Percentiles rank a stretch among this genome's conserved stretches.
Evolutionary conservation across 768 basidiomycete species (phyloP).

Genomic region (Lepiota venenata): DNA sequence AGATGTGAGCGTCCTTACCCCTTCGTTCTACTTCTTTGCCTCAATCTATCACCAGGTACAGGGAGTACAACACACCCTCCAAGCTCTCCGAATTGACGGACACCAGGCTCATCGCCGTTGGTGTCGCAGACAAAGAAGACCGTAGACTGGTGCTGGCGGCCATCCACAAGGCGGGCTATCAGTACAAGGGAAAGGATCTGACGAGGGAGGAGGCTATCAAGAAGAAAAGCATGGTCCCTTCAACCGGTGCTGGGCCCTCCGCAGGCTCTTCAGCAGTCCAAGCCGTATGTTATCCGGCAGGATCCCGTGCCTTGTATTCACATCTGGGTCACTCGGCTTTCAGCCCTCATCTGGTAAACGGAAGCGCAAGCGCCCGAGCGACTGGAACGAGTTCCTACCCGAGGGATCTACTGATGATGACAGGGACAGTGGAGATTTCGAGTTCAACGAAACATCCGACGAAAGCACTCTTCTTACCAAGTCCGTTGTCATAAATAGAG

Average conservation of each 20-base stretch:
- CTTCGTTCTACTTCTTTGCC: not conserved
- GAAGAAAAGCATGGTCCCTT: conserved; percentile 12
- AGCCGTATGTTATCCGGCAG: conserved; percentile 1
- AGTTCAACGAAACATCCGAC: conserved; percentile 71
- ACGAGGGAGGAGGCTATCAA: conserved; percentile 20
- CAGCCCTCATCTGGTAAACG: conserved; percentile 45
- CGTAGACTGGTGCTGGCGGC: conserved; percentile 58
- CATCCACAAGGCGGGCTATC: conserved; percentile 63
- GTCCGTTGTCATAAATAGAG: conserved; percentile 76
- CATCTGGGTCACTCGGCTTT: not conserved
- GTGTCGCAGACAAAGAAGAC: conserved; percentile 62
- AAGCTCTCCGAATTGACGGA: conserved; percentile 59
- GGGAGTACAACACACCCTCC: conserved; percentile 58
- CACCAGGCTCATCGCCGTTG: conserved; percentile 50
- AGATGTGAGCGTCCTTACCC: conserved; percentile 46
- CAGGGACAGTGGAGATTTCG: conserved; percentile 48
- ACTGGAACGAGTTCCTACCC: conserved; percentile 59
- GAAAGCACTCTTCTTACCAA: conserved; percentile 62
- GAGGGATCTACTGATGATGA: conserved; percentile 47
- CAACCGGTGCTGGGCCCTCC: conserved; percentile 11
- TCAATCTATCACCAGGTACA: conserved; percentile 49
- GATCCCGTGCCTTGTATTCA: too few species aligned
- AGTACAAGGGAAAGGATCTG: conserved; percentile 23
- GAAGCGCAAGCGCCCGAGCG: conserved; percentile 51
- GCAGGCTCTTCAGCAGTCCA: not conserved